These are phyloP conservation scores for Melanogaster broomeanus DNA, from an alignment of 768 basidiomycete genomes.

Conservation along the genomic window DNA sequence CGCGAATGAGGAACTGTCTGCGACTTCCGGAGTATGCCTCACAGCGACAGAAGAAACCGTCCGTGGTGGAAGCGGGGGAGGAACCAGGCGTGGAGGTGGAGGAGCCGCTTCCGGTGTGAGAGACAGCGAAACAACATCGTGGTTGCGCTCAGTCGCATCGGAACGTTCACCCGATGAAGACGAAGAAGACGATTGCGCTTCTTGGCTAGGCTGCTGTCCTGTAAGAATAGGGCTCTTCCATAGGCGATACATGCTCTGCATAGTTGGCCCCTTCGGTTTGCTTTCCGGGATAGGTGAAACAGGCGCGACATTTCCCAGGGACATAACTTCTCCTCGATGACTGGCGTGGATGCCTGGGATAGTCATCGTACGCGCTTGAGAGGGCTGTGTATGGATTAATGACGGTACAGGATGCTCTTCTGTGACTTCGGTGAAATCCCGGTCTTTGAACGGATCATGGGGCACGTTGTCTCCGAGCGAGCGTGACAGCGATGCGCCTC, in stretches of 20 bases:
- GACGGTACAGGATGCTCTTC: slow-evolving; percentile 35
- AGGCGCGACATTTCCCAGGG: slow-evolving; percentile 73
- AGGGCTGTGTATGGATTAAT: slow-evolving; percentile 74
- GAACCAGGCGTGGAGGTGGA: slow-evolving; percentile 29
- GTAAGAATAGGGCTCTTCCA: slow-evolving; percentile 59
- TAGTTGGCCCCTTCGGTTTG: slow-evolving; percentile 49
- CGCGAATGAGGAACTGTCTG: slow-evolving; percentile 20
- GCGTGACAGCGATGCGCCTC: slow-evolving; percentile 38
- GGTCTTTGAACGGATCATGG: slow-evolving; percentile 31
- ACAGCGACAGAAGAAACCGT: slow-evolving; percentile 34
- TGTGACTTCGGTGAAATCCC: slow-evolving; percentile 30
- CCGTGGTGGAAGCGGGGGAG: slow-evolving; percentile 46
- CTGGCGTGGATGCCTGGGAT: slow-evolving; percentile 88
- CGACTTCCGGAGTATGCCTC: slow-evolving; percentile 29
- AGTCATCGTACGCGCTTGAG: slow-evolving; percentile 75
- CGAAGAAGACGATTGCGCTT: slow-evolving; percentile 9
- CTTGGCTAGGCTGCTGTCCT: slow-evolving; percentile 26
- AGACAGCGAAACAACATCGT: slow-evolving; percentile 31
- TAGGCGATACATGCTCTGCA: slow-evolving; percentile 72
- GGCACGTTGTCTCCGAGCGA: slow-evolving; percentile 30
- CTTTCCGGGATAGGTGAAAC: slow-evolving; percentile 41
- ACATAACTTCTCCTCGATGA: slow-evolving; percentile 84
- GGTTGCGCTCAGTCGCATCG: slow-evolving; percentile 24
- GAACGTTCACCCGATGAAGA: slow-evolving; percentile 4
- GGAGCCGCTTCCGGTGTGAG: slow-evolving; percentile 23